A percentile compares a stretch with the other conserved stretches of the same genome.
These are phyloP conservation scores for Leccinellum luteum DNA, from an alignment of 768 basidiomycete species.

Conservation along the genomic window DNA sequence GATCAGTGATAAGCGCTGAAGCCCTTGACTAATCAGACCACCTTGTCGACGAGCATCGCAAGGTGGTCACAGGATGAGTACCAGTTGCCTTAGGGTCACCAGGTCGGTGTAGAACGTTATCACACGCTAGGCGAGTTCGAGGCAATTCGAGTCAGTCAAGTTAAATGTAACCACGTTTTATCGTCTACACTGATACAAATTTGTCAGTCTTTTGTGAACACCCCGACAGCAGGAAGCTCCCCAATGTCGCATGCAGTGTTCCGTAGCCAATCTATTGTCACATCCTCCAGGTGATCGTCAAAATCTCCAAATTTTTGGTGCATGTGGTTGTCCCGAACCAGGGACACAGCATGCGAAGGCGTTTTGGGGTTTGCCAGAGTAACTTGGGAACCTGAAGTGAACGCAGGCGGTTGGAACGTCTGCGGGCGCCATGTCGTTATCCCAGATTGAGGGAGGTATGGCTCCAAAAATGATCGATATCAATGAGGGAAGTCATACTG, in stretches of 20 bases:
- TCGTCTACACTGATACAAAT: not conserved
- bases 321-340: slow-evolving; percentile 49
- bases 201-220: not conserved
- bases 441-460: slow-evolving; percentile 45
- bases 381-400: slow-evolving; percentile 44
- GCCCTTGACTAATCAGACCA: not conserved
- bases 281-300: slow-evolving; percentile 80
- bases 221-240: slow-evolving; percentile 11
- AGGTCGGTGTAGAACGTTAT: not conserved
- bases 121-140: not conserved
- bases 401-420: slow-evolving; percentile 37
- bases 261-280: slow-evolving; percentile 48
- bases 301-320: slow-evolving; percentile 72
- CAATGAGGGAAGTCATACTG: not conserved
- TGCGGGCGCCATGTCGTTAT: slow-evolving; percentile 49
- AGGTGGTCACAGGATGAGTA: not conserved
- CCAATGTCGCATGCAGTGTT: slow-evolving; percentile 35
- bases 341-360: slow-evolving; percentile 45
- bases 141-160: not conserved
- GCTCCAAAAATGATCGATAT: slow-evolving; percentile 35
- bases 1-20: not conserved
- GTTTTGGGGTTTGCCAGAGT: slow-evolving; percentile 45
- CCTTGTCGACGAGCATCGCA: not conserved
- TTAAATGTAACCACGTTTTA: not conserved
- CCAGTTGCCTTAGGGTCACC: too few species aligned